Conservation (phyloP, 148 eudicot species). For the Cornus florida region DNA sequence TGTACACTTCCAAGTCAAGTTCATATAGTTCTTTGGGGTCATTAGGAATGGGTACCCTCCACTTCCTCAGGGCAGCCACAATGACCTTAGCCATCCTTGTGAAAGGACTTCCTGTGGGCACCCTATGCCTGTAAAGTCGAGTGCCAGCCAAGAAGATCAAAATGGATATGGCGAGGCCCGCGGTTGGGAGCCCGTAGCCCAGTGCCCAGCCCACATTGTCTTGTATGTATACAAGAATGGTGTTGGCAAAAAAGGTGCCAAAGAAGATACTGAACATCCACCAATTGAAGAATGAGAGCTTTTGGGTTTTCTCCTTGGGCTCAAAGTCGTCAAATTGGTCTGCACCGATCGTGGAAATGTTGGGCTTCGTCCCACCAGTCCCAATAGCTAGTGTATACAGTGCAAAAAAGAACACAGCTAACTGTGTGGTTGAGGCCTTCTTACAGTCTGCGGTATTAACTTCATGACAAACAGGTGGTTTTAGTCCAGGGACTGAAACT, state of each 20-base stretch:
- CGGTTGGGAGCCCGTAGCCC: conserved; percentile 21
- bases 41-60: conserved; percentile 10
- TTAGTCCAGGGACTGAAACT: conserved; percentile 20
- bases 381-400: conserved; percentile 21
- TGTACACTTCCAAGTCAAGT: conserved; percentile 19
- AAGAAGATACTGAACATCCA: conserved; percentile 29
- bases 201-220: conserved; percentile 27
- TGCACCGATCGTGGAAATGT: conserved; percentile 27
- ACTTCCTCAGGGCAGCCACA: conserved; percentile 23
- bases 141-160: conserved; percentile 18
- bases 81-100: conserved; percentile 28
- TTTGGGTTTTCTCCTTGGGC: conserved; percentile 23
- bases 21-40: conserved; percentile 24
- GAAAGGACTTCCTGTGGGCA: conserved; percentile 22
- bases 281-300: conserved; percentile 29
- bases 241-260: conserved; percentile 24
- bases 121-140: conserved; percentile 14
- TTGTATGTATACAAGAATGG: conserved; percentile 25
- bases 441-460: conserved; percentile 1
- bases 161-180: conserved; percentile 16
- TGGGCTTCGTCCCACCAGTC: conserved; percentile 26
- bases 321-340: conserved; percentile 29
- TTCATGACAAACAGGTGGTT: conserved; percentile 11
- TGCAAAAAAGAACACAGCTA: conserved; percentile 15
- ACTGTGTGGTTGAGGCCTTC: conserved; percentile 14